Evolutionary conservation across 345 rosid genomes (phyloP), one percentile per base, ranked within the genome.

Genomic region (Odontarrhena argentea): DNA sequence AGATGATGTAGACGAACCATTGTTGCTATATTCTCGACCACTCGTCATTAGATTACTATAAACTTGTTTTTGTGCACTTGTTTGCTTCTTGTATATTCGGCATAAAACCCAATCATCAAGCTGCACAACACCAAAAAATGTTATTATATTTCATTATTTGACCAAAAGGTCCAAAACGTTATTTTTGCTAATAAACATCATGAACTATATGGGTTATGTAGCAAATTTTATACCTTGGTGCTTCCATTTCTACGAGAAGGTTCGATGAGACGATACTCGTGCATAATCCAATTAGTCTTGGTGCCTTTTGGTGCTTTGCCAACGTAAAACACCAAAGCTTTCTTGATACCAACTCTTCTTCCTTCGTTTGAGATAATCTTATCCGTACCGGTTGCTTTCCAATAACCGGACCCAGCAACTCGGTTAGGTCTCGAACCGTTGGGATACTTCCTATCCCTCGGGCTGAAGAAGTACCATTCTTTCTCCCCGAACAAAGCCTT

Each of bases 251-350:
- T 82, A 15, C 87, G 83, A 52, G 83, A 63, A 24, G 76, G 40
- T 15, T 85, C 96, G n/a, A 86, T 3, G 53, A 94, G 86, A 49
- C 99, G 91, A 65, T 88, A 94, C 68, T 94, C 99, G 49, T 94
- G 99, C 99, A 94, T 91, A 61, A 94, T 94, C 99, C 99, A 94
- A 81, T 91, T 94, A 8, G 99, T 94, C 77, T 94, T 94, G 50
- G 84, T 84, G 10, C 99, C 99, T 78, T 86, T 94, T 0, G 96
- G 97, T 3, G 99, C 92, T 65, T 87, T 94, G 0, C 99, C 99
- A n/a, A 88, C 25, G 59, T 94, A 94, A 58, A 94, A 94, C 7
- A 91, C 97, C 12, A 91, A 81, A 63, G 97, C 91, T 77, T 94
- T 94, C 81, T 94, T 94, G 50, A 93, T 88, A 7, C 99, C 99